These are phyloP conservation scores for Leishmania lainsoni DNA, from an alignment of 208 protist genomes.

Conservation along the genomic window DNA sequence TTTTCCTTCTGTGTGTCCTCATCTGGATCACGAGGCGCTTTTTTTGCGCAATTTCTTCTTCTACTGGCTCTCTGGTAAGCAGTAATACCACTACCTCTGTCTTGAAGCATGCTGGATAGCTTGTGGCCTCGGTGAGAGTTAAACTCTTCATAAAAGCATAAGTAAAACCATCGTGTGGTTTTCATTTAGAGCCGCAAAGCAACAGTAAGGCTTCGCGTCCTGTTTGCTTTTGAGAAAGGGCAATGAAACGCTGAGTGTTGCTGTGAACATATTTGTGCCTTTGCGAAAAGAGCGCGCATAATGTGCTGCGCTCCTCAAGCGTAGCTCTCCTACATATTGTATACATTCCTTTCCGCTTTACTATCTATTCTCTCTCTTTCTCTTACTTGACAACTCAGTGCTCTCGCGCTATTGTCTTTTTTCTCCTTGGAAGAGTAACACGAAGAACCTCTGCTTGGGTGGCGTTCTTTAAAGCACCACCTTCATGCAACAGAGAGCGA, in stretches of 20 bases:
- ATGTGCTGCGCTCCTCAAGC: background rate
- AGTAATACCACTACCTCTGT: background rate
- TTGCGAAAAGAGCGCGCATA: background rate
- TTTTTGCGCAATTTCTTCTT: conserved; percentile 20
- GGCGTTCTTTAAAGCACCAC: background rate
- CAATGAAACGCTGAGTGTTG: background rate
- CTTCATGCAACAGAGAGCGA: background rate
- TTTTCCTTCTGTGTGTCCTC: background rate
- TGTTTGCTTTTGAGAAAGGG: background rate
- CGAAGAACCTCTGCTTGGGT: background rate
- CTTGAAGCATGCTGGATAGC: background rate
- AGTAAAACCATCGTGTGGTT: background rate
- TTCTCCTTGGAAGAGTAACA: background rate
- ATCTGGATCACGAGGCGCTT: background rate
- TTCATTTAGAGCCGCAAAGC: background rate
- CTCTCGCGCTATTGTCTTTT: conserved; percentile 1
- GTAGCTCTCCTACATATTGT: background rate
- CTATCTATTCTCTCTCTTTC: background rate
- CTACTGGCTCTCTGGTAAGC: background rate
- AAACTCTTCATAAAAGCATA: background rate
- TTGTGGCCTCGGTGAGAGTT: conserved; percentile 2
- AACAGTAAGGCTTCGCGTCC: too few species aligned
- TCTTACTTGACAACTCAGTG: background rate
- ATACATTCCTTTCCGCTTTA: background rate
- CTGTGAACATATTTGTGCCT: background rate